Evolutionary conservation across 352 stramenopile genomes (phyloP), one percentile per base, ranked within the genome.

Genomic region (Pythium scleroteichum): DNA sequence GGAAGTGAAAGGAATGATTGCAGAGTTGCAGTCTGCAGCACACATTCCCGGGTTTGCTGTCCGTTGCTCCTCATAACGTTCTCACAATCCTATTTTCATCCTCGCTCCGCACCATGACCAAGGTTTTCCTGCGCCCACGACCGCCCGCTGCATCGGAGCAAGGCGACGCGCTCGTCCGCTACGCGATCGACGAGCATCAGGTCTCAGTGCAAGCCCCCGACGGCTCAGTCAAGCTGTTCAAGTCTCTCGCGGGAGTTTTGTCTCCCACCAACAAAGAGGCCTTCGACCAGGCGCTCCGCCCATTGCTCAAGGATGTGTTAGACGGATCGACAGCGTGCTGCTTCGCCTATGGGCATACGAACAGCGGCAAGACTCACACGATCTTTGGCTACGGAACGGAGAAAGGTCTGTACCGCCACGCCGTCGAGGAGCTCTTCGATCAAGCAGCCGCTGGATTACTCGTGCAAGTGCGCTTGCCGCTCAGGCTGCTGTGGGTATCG

Each of bases 311-410:
- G 0, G 47, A 26, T 13, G 65, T 75, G 13, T 29, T 75, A n/a
- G 59, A 27, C 5, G 77, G 77, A 4, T 41, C 49, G 14, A 86
- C 70, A 17, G 71, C 64, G 4, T 86, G 77, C 52, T 84, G 75
- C 66, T 87, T 87, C 47, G 75, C 77, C 3, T 87, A 85, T 57
- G 77, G 75, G 3, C 73, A 86, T 53, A 86, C 76, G 8, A 80
- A 80, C 49, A 82, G 69, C 52, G 76, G 76, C 48, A 86, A 86
- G 71, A 86, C 76, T 17, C 76, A 86, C 62, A 84, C 76, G 44
- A 84, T 86, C 59, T 81, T 86, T 46, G 77, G 77, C 22, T 85
- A 87, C 32, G 71, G 50, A 1, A n/a, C 44, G 19, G 72, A 81
- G 32, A 59, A 60, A 2, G 75, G 77, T 17, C 67, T 84, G 61